Evolutionary conservation across 257 asterid species (phyloP).

Genomic region (Prunella vulgaris): DNA sequence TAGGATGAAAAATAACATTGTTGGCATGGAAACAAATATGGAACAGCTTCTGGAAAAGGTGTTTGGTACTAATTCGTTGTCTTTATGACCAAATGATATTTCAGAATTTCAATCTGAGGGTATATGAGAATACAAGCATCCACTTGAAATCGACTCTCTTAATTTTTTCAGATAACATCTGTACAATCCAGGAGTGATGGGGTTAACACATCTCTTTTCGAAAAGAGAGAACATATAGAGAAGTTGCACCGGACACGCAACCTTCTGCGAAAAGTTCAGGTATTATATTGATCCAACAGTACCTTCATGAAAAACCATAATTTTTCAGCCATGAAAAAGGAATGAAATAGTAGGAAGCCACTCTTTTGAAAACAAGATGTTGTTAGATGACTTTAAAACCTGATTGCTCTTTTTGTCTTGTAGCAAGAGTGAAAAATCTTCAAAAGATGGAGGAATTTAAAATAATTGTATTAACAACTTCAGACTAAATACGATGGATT

Average conservation of each 20-base stretch:
- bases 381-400: neutral
- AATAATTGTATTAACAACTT: neutral
- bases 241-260: conserved; percentile 94
- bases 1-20: conserved; percentile 97
- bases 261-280: conserved; percentile 97
- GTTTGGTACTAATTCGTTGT: conserved; percentile 32
- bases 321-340: conserved; percentile 7
- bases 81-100: conserved; percentile 21
- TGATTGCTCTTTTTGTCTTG: conserved; percentile 11
- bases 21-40: conserved; percentile 98
- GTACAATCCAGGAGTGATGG: conserved; percentile 97
- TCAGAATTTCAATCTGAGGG: conserved; percentile 1
- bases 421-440: conserved; percentile 17
- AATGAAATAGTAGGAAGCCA: neutral
- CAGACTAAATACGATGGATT: neutral
- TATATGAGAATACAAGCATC: neutral
- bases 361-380: neutral
- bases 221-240: conserved; percentile 97
- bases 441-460: neutral
- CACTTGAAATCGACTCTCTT: conserved; percentile 4
- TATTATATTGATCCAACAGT: conserved; percentile 26
- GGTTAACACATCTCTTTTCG: conserved; percentile 90
- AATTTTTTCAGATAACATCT: conserved; percentile 70
- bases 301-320: neutral
- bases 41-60: conserved; percentile 99